phyloP scores from a whole-genome alignment of 352 stramenopile species.

The Phytopythium vexans region DNA sequence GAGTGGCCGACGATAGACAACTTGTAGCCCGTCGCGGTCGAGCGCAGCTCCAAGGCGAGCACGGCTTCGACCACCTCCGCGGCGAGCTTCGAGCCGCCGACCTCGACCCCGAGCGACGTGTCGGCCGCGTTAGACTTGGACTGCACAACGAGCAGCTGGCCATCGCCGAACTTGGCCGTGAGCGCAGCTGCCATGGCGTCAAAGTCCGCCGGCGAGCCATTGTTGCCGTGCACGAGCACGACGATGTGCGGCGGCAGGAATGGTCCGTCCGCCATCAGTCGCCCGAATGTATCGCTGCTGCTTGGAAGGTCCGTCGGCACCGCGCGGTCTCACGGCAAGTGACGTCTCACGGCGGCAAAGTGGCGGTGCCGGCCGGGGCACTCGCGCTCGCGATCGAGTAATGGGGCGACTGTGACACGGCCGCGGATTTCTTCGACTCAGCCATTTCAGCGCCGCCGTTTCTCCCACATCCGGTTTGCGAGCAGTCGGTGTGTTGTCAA shows the following conservation, averaged over 20 bases:
- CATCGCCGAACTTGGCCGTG: conserved; percentile 31
- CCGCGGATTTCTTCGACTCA: too few relatives aligned
- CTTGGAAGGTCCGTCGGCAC: too few relatives aligned
- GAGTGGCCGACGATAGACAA: conserved; percentile 73
- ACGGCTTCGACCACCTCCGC: conserved; percentile 58
- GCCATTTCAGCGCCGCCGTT: too few relatives aligned
- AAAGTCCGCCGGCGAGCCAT: conserved; percentile 71
- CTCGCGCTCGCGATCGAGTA: too few relatives aligned
- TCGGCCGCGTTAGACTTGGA: conserved; percentile 53
- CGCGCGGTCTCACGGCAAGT: too few relatives aligned
- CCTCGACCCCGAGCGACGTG: conserved; percentile 64
- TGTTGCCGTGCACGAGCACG: conserved; percentile 83
- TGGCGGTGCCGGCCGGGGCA: too few relatives aligned
- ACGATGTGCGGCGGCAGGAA: conserved; percentile 67
- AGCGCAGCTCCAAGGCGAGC: conserved; percentile 58
- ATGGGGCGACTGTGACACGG: too few relatives aligned
- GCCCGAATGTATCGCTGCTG: neutral
- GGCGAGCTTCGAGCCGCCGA: conserved; percentile 60
- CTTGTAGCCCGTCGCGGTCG: conserved; percentile 48
- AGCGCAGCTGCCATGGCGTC: conserved; percentile 49
- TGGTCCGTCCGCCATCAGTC: neutral
- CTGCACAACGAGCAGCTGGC: conserved; percentile 68
- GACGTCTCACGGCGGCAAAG: too few relatives aligned
- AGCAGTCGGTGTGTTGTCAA: too few relatives aligned
- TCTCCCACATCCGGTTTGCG: too few relatives aligned